Evolutionary conservation across 2,329 filamentous ascomycete species (phyloP), one percentile per base, ranked within the genome.

Genomic region (Capronia coronata): DNA sequence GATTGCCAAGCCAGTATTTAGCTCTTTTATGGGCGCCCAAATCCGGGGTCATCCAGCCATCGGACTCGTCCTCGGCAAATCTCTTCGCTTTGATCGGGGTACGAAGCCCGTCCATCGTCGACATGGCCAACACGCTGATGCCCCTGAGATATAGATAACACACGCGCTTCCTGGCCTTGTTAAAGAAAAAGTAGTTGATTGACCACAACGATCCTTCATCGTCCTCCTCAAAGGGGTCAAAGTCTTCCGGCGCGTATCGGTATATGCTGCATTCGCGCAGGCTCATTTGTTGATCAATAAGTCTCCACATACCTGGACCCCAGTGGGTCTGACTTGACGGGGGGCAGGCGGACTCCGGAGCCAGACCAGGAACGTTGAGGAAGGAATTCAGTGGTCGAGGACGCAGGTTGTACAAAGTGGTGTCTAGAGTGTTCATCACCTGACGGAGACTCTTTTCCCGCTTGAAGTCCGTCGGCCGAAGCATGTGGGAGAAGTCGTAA

Each of bases 151-250:
- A 94, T 39, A 98, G 73, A 66, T 98, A 98, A 53, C 88, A 90
- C 14, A 98, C 91, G 35, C 93, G 82, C 73, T 97, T 97, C 64
- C 84, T 78, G 21, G 83, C 75, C 63, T 91, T 91, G 74, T 94
- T 96, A 77, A 96, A 97, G 68, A 97, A 94, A 73, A 98, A 95
- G 69, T 94, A 96, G 67, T 97, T 90, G 55, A 90, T 77, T 43
- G 87, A 89, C 91, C 91, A 98, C 55, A 98, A 90, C 8, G 90
- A 85, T 54, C 87, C 87, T 63, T 96, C 89, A 54, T 95, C 91
- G 52, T 94, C 90, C 56, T 89, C 89, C 61, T 90, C 85, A 62
- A 94, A 95, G 0, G 89, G 88, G 63, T 95, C 90, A 35, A 56
- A 54, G 54, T 90, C 87, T 34, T 88, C 84, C 0, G 93, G 93